Evolutionary conservation across 1,284 basidiomycete species (phyloP), one percentile per base, ranked within the genome.

Genomic region (Takashimella tepidaria): DNA sequence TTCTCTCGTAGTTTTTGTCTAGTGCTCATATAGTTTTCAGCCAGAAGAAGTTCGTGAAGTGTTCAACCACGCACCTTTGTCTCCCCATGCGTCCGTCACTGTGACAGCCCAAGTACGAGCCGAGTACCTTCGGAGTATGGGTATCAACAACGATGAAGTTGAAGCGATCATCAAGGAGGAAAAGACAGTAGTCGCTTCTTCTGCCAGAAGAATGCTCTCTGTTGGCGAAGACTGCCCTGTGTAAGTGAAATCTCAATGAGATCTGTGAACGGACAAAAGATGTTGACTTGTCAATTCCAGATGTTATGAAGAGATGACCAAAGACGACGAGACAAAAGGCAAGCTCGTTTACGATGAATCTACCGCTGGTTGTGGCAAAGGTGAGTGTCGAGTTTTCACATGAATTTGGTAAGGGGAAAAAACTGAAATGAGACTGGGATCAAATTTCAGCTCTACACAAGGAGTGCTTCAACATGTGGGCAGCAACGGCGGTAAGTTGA

Each of bases 141-240:
- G 66, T 16, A 48, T 23, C 16, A 53, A 45, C 6, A 59, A 51
- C 20, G 45, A 24, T 5, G 57, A 45, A 5, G 50, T 49, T 2
- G 50, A 56, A 16, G 56, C 50, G 13, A 25, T 40, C n/a, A 49
- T 47, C 12, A 54, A 12, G 25, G 53, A 26, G 47, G 41, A 25
- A 10, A 22, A 47, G 45, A 42, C 43, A 44, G 31, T 16, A 22
- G 53, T 23, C 13, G 47, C 46, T 21, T 49, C 24, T n/a, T 49
- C 31, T n/a, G 50, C 44, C n/a, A 60, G 58, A 41, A 60, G 54
- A 24, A 49, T 56, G 19, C 41, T 26, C 11, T 53, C 63, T 4
- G 50, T 67, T 12, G 69, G 69, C 1, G 68, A 72, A 16, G 69
- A 72, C 49, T 72, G 69, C 50, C 65, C 69, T 8, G 57, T 72